Percentiles rank a stretch among this genome's conserved stretches.
Evolutionary conservation across 2,329 filamentous ascomycete species (phyloP).

Genomic region (Thielaviopsis musarum): DNA sequence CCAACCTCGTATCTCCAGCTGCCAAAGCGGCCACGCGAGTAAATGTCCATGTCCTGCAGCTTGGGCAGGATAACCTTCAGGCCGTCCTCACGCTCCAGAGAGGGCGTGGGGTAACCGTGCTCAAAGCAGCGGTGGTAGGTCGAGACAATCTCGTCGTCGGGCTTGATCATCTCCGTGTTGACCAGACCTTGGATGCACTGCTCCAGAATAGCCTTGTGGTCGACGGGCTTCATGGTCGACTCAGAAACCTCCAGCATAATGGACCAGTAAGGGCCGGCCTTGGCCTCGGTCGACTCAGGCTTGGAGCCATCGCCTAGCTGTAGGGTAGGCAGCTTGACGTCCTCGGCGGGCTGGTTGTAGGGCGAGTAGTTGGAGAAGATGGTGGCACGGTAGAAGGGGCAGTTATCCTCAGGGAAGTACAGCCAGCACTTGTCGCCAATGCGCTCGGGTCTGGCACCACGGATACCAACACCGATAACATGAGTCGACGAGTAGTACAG

Average conservation of each 20-base stretch:
- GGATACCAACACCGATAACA: slow-evolving; percentile 89
- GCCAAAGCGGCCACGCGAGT: slow-evolving; percentile 90
- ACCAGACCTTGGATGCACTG: slow-evolving; percentile 92
- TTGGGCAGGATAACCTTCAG: slow-evolving; percentile 85
- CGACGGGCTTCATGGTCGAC: slow-evolving; percentile 86
- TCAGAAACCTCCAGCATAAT: slow-evolving; percentile 99
- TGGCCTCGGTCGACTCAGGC: slow-evolving; percentile 50
- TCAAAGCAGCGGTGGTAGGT: slow-evolving; percentile 97
- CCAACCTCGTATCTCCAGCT: slow-evolving; percentile 95
- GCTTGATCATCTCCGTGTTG: slow-evolving; percentile 92
- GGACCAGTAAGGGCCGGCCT: slow-evolving; percentile 96
- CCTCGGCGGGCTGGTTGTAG: slow-evolving; percentile 80
- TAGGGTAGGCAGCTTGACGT: slow-evolving; percentile 71
- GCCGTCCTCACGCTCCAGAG: slow-evolving; percentile 86
- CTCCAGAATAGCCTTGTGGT: slow-evolving; percentile 66
- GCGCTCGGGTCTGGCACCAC: slow-evolving; percentile 77
- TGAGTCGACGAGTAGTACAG: slow-evolving; percentile 96
- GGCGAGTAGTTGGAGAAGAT: slow-evolving; percentile 99
- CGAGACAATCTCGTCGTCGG: slow-evolving; percentile 86
- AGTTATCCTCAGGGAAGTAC: slow-evolving; percentile 98
- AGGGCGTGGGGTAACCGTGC: slow-evolving; percentile 93
- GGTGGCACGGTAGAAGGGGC: slow-evolving; percentile 96
- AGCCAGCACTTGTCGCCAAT: slow-evolving; percentile 99
- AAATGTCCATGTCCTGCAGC: slow-evolving; percentile 81
- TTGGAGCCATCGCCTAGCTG: slow-evolving; percentile 76